A percentile compares a stretch with the other conserved stretches of the same genome.
These are phyloP conservation scores for Xylaria castorea DNA, from an alignment of 495 filamentous ascomycete genomes.

Conservation along the genomic window DNA sequence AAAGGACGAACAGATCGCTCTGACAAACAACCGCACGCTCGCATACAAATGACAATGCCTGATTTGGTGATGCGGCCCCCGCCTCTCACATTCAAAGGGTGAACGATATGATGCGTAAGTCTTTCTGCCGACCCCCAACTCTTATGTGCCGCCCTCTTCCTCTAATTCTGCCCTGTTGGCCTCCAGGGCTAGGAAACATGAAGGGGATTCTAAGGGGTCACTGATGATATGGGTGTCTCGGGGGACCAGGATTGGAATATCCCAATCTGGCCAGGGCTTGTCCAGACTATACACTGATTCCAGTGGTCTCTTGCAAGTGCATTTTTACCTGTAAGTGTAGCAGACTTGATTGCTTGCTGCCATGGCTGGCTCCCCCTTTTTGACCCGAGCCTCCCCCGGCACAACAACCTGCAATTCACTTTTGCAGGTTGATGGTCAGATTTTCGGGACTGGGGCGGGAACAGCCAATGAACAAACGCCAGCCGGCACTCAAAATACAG, in stretches of 20 bases:
- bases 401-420: slow-evolving; percentile 35
- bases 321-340: slow-evolving; percentile 27
- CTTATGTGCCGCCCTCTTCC: slow-evolving; percentile 11
- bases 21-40: slow-evolving; percentile 19
- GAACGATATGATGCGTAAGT: slow-evolving; percentile 14
- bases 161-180: slow-evolving; percentile 20
- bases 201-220: slow-evolving; percentile 24
- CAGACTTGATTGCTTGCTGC: slow-evolving; percentile 21
- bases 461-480: slow-evolving; percentile 38
- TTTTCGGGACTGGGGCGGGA: slow-evolving; percentile 33
- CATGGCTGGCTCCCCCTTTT: slow-evolving; percentile 19
- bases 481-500: slow-evolving; percentile 39
- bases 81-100: slow-evolving; percentile 14
- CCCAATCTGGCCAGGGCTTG: slow-evolving; percentile 18
- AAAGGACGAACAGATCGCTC: slow-evolving; percentile 7
- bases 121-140: slow-evolving; percentile 13
- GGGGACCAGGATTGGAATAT: slow-evolving; percentile 7
- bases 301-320: slow-evolving; percentile 20
- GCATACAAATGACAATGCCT: slow-evolving; percentile 27
- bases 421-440: slow-evolving; percentile 36
- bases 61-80: slow-evolving; percentile 15
- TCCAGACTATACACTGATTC: slow-evolving; percentile 25
- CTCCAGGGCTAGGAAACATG: slow-evolving; percentile 18
- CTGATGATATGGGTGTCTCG: slow-evolving; percentile 24
- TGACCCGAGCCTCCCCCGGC: slow-evolving; percentile 16